A percentile compares a stretch with the other conserved stretches of the same genome.
Evolutionary conservation across 2,329 filamentous ascomycete species (phyloP).

Genomic region (Calonectria hongkongensis): DNA sequence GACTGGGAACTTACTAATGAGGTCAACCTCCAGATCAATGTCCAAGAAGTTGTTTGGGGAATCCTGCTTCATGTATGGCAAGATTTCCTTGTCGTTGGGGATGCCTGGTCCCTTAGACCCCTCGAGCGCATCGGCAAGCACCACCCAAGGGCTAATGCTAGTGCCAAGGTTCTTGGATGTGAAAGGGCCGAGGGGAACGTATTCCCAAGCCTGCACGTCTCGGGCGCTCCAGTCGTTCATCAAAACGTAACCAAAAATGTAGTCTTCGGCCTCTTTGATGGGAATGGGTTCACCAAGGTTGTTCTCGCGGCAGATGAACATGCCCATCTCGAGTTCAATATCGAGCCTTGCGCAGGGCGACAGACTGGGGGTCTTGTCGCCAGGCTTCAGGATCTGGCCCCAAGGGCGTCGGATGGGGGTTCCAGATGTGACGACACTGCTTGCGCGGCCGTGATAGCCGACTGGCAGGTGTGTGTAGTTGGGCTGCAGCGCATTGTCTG

Average conservation of each 20-base stretch:
- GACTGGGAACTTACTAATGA: slow-evolving; percentile 58
- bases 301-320: slow-evolving; percentile 82
- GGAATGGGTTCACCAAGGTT: slow-evolving; percentile 79
- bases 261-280: slow-evolving; percentile 79
- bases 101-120: slow-evolving; percentile 50
- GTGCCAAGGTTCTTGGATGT: slow-evolving; percentile 78
- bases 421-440: slow-evolving; percentile 83
- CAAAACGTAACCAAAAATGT: slow-evolving; percentile 82
- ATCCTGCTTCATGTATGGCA: slow-evolving; percentile 74
- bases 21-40: slow-evolving; percentile 62
- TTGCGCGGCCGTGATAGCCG: slow-evolving; percentile 87
- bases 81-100: slow-evolving; percentile 59
- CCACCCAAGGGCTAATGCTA: slow-evolving; percentile 77
- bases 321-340: slow-evolving; percentile 86
- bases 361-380: slow-evolving; percentile 71
- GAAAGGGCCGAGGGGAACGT: slow-evolving; percentile 77
- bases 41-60: slow-evolving; percentile 59
- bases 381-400: slow-evolving; percentile 78
- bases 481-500: slow-evolving; percentile 83
- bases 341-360: slow-evolving; percentile 79
- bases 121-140: slow-evolving; percentile 75
- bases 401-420: slow-evolving; percentile 83
- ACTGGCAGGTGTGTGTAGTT: slow-evolving; percentile 89
- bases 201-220: slow-evolving; percentile 78
- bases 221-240: slow-evolving; percentile 80